Conservation (phyloP, 805 yeast genomes). For the Komagataella mondaviorum region DNA sequence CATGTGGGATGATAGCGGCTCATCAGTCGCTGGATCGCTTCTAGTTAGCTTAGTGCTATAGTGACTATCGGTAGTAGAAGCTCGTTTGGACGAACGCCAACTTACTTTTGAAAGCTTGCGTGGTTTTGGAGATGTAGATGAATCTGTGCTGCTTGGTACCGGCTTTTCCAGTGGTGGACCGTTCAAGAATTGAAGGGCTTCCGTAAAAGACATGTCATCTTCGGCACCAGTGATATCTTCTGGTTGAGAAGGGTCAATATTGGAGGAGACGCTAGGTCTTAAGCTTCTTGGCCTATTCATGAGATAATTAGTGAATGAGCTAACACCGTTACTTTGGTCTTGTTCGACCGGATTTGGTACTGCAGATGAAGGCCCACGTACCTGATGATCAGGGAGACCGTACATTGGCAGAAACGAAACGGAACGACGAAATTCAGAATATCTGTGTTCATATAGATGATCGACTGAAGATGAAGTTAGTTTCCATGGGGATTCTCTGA, state of each 20-base stretch:
- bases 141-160: not conserved
- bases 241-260: not conserved
- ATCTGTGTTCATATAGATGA: constrained; percentile 10
- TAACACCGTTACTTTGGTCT: not conserved
- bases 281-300: not conserved
- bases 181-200: not conserved
- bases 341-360: not conserved
- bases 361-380: not conserved
- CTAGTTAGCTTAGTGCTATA: not conserved
- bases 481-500: constrained; percentile 73
- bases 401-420: constrained; percentile 30
- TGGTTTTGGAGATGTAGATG: not conserved
- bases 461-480: constrained; percentile 13
- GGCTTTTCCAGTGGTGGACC: not conserved
- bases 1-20: not conserved
- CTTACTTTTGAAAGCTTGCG: not conserved
- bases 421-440: constrained; percentile 24
- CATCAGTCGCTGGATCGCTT: not conserved
- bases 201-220: not conserved
- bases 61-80: not conserved
- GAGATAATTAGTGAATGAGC: not conserved
- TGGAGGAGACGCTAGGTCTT: not conserved
- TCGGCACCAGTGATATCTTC: not conserved
- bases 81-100: not conserved
- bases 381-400: constrained; percentile 20